Evolutionary conservation across 2,329 filamentous ascomycete species (phyloP), one percentile per base, ranked within the genome.

Genomic region (Penicillium palitans): DNA sequence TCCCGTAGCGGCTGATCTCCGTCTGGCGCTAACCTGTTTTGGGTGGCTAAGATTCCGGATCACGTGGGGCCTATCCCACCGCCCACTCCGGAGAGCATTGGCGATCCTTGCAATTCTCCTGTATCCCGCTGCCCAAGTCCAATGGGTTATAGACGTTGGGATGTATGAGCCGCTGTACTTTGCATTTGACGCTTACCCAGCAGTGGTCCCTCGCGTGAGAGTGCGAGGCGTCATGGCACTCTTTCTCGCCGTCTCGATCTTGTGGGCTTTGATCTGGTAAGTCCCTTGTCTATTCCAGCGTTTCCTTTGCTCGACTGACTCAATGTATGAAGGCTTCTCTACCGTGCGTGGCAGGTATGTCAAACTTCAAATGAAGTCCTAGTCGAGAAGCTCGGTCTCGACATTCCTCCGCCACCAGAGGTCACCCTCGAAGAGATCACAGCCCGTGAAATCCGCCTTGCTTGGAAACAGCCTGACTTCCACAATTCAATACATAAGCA

Each of bases 391-490:
- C 86, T 99, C 48, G 93, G 93, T 59, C 88, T 98, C 72, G 95
- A 99, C 72, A 93, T 99, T 52, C 95, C 95, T 61, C 88, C 92
- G 62, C 84, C 91, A 25, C 95, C 95, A 52, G 87, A 93, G 72
- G 90, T 98, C 41, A 96, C 92, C 52, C 85, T 99, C 35, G 91
- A 93, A 55, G 91, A 90, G 62, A 95, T 99, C 68, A 90, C 89
- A 66, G 84, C 90, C 29, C 90, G 96, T 73, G 90, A 92, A 57
- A 90, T 96, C 33, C 90, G 93, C 31, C 82, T 99, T 44, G 92
- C 93, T 74, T 99, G 95, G 95, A 91, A 92, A 61, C 85, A 88
- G 59, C 88, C 90, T 0, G 84, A 85, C 62, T 80, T 81, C 63
- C 80, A 84, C 44, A 81, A 83, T 61, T 84, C 90, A 3, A 90